phyloP scores from a whole-genome alignment of 805 yeast species.

The Candida arabinofermentans region DNA sequence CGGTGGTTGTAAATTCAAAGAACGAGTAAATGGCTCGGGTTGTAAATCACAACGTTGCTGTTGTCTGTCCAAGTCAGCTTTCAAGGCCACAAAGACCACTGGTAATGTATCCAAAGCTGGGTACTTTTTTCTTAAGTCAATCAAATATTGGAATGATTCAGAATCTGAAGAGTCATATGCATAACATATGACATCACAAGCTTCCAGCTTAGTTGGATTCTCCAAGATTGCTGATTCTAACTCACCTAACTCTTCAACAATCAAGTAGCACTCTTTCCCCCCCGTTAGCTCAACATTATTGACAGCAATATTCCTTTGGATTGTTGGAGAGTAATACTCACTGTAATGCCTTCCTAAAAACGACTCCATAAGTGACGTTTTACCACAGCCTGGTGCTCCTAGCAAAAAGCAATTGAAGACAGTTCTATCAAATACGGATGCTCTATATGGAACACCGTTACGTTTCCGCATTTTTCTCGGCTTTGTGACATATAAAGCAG shows the following conservation, averaged over 20 bases:
- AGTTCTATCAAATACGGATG: conserved; percentile 72
- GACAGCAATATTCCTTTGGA: conserved; percentile 76
- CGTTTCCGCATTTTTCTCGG: conserved; percentile 68
- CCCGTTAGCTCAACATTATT: conserved; percentile 92
- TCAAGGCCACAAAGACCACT: conserved; percentile 81
- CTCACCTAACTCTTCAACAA: conserved; percentile 87
- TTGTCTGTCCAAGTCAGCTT: conserved; percentile 93
- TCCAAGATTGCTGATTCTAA: conserved; percentile 78
- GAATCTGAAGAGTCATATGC: conserved; percentile 96
- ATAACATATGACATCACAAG: conserved; percentile 88
- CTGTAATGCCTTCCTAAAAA: conserved; percentile 73
- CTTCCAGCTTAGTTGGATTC: conserved; percentile 62
- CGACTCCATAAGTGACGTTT: conserved; percentile 76
- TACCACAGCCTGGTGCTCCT: conserved; percentile 86
- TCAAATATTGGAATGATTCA: conserved; percentile 81
- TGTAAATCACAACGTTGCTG: conserved; percentile 83
- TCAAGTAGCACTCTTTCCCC: conserved; percentile 91
- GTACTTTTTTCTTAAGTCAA: conserved; percentile 60
- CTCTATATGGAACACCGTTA: conserved; percentile 61
- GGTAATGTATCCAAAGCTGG: conserved; percentile 66
- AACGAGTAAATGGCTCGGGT: conserved; percentile 81
- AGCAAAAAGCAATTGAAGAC: conserved; percentile 87
- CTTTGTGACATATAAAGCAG: conserved; percentile 75
- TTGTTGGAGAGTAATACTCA: conserved; percentile 74
- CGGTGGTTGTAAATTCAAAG: conserved; percentile 69